Conservation (phyloP, 345 rosid species). For the Pistacia integerrima region DNA sequence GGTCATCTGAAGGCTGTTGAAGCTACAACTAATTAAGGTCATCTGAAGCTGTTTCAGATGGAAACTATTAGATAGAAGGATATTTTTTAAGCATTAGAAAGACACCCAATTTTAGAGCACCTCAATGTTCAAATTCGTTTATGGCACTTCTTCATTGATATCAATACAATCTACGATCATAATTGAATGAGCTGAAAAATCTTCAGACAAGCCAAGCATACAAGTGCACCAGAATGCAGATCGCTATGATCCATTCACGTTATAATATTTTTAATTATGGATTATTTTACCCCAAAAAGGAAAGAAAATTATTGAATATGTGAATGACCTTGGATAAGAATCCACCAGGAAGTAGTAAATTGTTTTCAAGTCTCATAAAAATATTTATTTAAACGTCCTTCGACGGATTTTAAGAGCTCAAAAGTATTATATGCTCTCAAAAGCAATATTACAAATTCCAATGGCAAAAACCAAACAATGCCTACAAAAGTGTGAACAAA, state of each 20-base stretch:
- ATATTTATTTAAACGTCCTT: neutral
- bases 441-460: neutral
- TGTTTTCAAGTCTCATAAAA: neutral
- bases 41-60: neutral
- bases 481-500: neutral
- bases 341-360: neutral
- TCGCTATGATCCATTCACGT: neutral
- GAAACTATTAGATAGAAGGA: neutral
- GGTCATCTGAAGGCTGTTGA: neutral
- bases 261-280: neutral
- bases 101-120: neutral
- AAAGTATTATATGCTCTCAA: neutral
- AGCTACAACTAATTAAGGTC: neutral
- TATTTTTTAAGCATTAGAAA: neutral
- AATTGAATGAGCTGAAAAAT: neutral
- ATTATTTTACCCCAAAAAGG: neutral
- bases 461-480: neutral
- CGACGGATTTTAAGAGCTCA: neutral
- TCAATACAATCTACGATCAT: neutral
- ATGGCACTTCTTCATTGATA: neutral
- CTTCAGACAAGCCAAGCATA: neutral
- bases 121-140: neutral
- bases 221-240: neutral
- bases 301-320: neutral
- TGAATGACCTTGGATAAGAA: neutral